Conservation (phyloP, 129 eudicot species). For the Artemisia annua region DNA sequence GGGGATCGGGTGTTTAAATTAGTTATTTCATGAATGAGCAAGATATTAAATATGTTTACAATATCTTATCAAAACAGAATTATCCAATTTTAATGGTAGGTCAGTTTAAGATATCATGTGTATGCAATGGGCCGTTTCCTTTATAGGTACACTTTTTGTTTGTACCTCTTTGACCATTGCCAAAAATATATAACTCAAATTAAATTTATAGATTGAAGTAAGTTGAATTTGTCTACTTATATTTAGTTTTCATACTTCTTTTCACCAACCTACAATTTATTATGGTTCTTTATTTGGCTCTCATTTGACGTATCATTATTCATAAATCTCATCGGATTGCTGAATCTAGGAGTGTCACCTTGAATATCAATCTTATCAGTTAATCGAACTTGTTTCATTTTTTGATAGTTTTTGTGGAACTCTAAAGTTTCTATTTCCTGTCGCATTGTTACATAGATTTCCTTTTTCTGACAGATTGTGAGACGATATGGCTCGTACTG, state of each 20-base stretch:
- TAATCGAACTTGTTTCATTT: not conserved
- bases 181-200: too few relatives aligned
- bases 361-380: not conserved
- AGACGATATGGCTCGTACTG: slow-evolving; percentile 41
- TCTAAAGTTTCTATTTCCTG: not conserved
- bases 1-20: too few relatives aligned
- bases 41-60: too few relatives aligned
- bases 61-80: too few relatives aligned
- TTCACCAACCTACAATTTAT: slow-evolving; percentile 26
- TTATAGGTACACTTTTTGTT: too few relatives aligned
- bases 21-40: too few relatives aligned
- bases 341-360: slow-evolving; percentile 14
- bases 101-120: too few relatives aligned
- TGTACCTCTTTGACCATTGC: too few relatives aligned
- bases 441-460: not conserved
- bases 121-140: too few relatives aligned
- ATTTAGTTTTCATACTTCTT: not conserved
- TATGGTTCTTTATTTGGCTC: slow-evolving; percentile 7
- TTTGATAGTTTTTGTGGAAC: not conserved
- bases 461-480: slow-evolving; percentile 28
- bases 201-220: too few relatives aligned
- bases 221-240: too few relatives aligned
- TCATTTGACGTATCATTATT: slow-evolving; percentile 11
- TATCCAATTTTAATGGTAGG: too few relatives aligned
- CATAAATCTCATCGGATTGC: slow-evolving; percentile 9